These are phyloP conservation scores for Leptodontidium sp. DNA, from an alignment of 2,329 filamentous ascomycete species.

Conservation along the genomic window DNA sequence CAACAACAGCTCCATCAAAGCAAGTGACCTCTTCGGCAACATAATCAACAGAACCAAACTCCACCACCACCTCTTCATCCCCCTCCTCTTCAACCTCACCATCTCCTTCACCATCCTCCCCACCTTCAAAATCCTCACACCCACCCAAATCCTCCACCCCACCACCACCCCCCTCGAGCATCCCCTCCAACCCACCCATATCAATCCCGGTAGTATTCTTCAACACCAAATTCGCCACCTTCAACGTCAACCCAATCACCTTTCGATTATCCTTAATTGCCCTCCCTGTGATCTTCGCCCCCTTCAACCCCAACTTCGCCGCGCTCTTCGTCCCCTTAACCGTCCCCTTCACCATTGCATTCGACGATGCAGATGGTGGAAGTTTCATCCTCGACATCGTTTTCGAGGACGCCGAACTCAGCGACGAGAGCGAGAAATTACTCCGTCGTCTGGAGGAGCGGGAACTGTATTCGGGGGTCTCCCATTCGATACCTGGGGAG, in stretches of 20 bases:
- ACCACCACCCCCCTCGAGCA: neutral
- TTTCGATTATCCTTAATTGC: conserved; percentile 5
- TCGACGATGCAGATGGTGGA: neutral
- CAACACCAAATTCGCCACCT: conserved; percentile 8
- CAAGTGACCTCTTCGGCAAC: too few relatives aligned
- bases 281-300: neutral
- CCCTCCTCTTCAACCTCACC: neutral
- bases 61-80: neutral
- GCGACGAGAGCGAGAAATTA: neutral
- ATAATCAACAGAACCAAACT: neutral
- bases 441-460: neutral
- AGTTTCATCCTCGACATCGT: conserved; percentile 6
- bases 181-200: neutral
- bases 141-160: neutral
- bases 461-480: neutral
- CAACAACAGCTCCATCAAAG: neutral
- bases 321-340: conserved; percentile 4
- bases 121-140: neutral
- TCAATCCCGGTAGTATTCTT: conserved; percentile 5
- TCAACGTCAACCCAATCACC: conserved; percentile 4
- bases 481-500: conserved; percentile 4
- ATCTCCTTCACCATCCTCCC: neutral
- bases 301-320: neutral
- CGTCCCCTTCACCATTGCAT: conserved; percentile 1
- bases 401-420: neutral